These are phyloP conservation scores for Skeletonema marinoi DNA, from an alignment of 108 stramenopile genomes.

Conservation along the genomic window DNA sequence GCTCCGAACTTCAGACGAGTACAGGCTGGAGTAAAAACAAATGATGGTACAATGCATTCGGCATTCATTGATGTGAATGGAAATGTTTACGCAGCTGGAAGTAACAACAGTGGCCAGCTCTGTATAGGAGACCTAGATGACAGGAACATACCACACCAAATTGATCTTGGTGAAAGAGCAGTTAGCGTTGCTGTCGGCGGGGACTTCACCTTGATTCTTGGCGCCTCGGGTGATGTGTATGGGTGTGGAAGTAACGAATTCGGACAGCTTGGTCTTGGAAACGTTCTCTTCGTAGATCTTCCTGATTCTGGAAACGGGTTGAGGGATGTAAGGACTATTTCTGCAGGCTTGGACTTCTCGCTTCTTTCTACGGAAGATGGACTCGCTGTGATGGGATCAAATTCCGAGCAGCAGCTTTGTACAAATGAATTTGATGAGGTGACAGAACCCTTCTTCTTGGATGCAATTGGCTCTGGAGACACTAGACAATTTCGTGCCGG, in stretches of 20 bases:
- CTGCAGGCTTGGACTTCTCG: conserved; percentile 30
- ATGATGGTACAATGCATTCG: conserved; percentile 15
- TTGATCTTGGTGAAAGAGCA: conserved; percentile 16
- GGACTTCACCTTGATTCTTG: conserved; percentile 27
- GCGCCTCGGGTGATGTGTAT: conserved; percentile 20
- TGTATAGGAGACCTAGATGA: conserved; percentile 28
- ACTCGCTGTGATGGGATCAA: conserved; percentile 32
- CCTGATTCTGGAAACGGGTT: conserved; percentile 33
- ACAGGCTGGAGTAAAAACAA: conserved; percentile 15
- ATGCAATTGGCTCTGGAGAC: not conserved
- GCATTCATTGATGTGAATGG: conserved; percentile 30
- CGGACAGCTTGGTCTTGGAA: conserved; percentile 30
- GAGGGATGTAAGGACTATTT: conserved; percentile 23
- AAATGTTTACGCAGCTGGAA: conserved; percentile 31
- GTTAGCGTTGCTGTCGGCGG: conserved; percentile 32
- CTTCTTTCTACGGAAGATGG: conserved; percentile 31
- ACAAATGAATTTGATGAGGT: conserved; percentile 6
- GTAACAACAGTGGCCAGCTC: conserved; percentile 28
- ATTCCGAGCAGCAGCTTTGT: conserved; percentile 22
- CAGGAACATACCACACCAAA: conserved; percentile 21
- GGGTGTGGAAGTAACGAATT: conserved; percentile 33
- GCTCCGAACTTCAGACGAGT: conserved; percentile 15
- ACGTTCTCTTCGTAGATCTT: not conserved
- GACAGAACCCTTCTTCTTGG: not conserved
- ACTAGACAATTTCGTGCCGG: conserved; percentile 29